These are phyloP conservation scores for Metschnikowia lachancei DNA, from an alignment of 805 yeast species.

Conservation along the genomic window DNA sequence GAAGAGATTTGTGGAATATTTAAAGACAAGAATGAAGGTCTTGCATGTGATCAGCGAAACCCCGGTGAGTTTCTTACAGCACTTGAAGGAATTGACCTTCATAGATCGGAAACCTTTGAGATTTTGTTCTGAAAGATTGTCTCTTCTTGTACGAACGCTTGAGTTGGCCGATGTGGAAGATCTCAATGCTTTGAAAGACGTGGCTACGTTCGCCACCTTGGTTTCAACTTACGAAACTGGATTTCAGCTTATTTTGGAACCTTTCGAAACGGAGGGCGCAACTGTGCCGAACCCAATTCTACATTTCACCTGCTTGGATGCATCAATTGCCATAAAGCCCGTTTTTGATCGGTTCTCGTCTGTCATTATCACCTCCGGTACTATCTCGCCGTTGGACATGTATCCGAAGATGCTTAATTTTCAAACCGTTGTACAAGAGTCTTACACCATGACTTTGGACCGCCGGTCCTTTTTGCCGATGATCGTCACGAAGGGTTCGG, in stretches of 20 bases:
- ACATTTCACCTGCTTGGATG: conserved; percentile 92
- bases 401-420: conserved; percentile 95
- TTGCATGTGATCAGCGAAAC: conserved; percentile 97
- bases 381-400: conserved; percentile 98
- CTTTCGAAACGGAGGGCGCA: conserved; percentile 88
- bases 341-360: conserved; percentile 90
- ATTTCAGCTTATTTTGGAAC: conserved; percentile 86
- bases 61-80: conserved; percentile 88
- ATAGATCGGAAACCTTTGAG: conserved; percentile 89
- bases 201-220: conserved; percentile 94
- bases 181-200: conserved; percentile 87
- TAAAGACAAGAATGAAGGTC: conserved; percentile 96
- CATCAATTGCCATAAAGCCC: conserved; percentile 96
- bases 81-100: conserved; percentile 86
- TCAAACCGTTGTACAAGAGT: conserved; percentile 89
- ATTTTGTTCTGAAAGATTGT: conserved; percentile 88
- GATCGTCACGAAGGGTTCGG: conserved; percentile 96
- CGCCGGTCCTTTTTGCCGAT: conserved; percentile 90
- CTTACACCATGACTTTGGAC: conserved; percentile 93
- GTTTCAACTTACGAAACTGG: conserved; percentile 95
- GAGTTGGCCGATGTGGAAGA: conserved; percentile 89
- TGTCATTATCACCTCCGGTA: conserved; percentile 94
- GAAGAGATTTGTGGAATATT: conserved; percentile 87
- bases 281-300: conserved; percentile 96
- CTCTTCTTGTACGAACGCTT: conserved; percentile 82